A percentile compares a stretch with the other conserved stretches of the same genome.
These are phyloP conservation scores for Lasiodiplodia hormozganensis DNA, from an alignment of 2,329 filamentous ascomycete species.

Conservation along the genomic window DNA sequence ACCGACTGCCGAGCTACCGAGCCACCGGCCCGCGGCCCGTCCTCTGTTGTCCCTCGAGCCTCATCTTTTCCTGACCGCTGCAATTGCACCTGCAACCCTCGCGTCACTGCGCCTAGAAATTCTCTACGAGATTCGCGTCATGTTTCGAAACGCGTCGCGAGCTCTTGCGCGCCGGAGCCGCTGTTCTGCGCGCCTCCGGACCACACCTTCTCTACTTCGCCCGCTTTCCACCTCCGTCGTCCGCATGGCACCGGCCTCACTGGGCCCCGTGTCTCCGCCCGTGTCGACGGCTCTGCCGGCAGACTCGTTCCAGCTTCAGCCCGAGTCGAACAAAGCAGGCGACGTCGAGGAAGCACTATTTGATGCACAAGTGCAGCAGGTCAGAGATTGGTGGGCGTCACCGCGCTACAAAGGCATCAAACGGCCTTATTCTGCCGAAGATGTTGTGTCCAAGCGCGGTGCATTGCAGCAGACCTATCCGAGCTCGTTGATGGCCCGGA, in stretches of 20 bases:
- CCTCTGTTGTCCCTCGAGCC: background rate
- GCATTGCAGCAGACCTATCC: slow-evolving; percentile 87
- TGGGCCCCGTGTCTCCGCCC: slow-evolving; percentile 64
- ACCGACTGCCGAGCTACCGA: slow-evolving; percentile 8
- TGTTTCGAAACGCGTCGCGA: slow-evolving; percentile 48
- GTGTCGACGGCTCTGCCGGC: slow-evolving; percentile 68
- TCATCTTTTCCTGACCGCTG: background rate
- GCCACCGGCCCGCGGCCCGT: background rate
- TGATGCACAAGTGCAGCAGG: slow-evolving; percentile 81
- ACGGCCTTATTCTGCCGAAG: slow-evolving; percentile 86
- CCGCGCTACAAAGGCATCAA: slow-evolving; percentile 88
- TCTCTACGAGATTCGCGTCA: slow-evolving; percentile 29
- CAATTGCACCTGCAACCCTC: background rate
- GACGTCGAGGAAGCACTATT: slow-evolving; percentile 84
- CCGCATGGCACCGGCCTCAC: slow-evolving; percentile 62
- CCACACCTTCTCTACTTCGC: slow-evolving; percentile 37
- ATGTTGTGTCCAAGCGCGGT: slow-evolving; percentile 92
- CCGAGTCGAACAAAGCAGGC: slow-evolving; percentile 78
- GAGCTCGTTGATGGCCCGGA: slow-evolving; percentile 92
- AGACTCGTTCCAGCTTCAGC: slow-evolving; percentile 85
- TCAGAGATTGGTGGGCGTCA: slow-evolving; percentile 89
- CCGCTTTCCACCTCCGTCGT: slow-evolving; percentile 50
- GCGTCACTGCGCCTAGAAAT: background rate
- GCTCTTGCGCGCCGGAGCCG: slow-evolving; percentile 46
- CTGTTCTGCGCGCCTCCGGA: slow-evolving; percentile 33